Conservation (phyloP, 2,329 filamentous ascomycete genomes). For the Pseudocercospora crystallina region DNA sequence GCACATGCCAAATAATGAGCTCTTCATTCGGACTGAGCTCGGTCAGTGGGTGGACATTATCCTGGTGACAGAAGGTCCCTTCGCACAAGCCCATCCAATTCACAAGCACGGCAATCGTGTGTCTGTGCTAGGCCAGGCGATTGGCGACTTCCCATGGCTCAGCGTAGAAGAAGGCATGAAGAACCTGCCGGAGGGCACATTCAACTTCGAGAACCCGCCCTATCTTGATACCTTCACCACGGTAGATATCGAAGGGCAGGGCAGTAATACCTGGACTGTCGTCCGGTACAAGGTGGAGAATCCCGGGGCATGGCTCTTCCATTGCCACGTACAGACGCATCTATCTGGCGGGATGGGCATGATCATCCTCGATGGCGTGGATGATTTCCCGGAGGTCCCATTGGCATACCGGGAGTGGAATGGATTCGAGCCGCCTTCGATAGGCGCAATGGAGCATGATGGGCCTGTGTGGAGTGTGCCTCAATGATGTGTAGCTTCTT, state of each 20-base stretch:
- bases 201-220: conserved; percentile 59
- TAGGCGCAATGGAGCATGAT: too few relatives aligned
- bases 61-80: conserved; percentile 21
- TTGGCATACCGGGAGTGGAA: conserved; percentile 24
- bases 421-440: conserved; percentile 14
- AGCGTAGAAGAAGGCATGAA: conserved; percentile 54
- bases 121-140: conserved; percentile 55
- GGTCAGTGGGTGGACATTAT: conserved; percentile 36
- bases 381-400: conserved; percentile 37
- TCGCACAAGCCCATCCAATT: conserved; percentile 53
- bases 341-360: conserved; percentile 50
- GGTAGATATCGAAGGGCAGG: conserved; percentile 4
- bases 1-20: conserved; percentile 3
- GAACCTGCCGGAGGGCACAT: conserved; percentile 45
- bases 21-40: conserved; percentile 26
- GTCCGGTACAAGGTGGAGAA: conserved; percentile 47
- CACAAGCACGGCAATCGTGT: conserved; percentile 65
- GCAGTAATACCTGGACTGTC: conserved; percentile 40
- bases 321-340: conserved; percentile 53
- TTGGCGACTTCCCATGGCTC: conserved; percentile 50
- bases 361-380: conserved; percentile 49
- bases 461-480: too few relatives aligned
- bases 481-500: too few relatives aligned
- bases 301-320: conserved; percentile 49
- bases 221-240: conserved; percentile 51